Percentiles rank a stretch among this genome's conserved stretches.
Conservation (phyloP, 352 stramenopile genomes). For the Phytophthora sp. region DNA sequence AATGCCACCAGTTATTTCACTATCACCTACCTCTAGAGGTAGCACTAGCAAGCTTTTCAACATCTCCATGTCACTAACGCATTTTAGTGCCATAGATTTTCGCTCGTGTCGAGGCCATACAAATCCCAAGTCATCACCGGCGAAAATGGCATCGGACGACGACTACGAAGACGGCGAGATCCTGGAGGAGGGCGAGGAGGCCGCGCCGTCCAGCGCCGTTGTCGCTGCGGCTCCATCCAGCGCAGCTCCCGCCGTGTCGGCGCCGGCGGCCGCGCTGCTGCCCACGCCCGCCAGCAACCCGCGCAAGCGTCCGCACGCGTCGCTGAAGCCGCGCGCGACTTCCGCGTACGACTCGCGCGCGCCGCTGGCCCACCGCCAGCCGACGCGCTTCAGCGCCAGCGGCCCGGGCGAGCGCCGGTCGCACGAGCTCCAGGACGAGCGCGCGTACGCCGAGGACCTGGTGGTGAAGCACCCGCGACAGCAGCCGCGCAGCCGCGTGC, state of each 20-base stretch:
- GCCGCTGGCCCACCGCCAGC: constrained; percentile 23
- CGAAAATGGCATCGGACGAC: constrained; percentile 35
- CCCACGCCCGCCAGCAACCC: constrained; percentile 17
- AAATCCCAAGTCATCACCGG: constrained; percentile 7
- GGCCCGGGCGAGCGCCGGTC: constrained; percentile 15
- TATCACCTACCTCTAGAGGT: too few species aligned
- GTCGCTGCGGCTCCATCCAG: neutral
- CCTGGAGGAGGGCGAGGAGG: constrained; percentile 67
- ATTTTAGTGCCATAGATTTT: too few species aligned
- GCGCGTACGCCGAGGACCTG: constrained; percentile 60
- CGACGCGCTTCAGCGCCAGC: constrained; percentile 12
- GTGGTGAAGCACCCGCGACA: constrained; percentile 77
- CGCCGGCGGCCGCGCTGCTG: too few species aligned
- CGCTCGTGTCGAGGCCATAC: too few species aligned
- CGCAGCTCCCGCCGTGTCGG: neutral
- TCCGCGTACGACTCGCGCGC: constrained; percentile 21
- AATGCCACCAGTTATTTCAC: too few species aligned
- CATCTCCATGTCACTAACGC: too few species aligned
- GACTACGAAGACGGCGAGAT: constrained; percentile 83
- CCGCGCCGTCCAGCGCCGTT: constrained; percentile 4
- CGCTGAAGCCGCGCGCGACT: neutral
- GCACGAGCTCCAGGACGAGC: constrained; percentile 41
- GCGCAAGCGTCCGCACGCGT: constrained; percentile 24
- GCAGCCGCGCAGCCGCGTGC: constrained; percentile 59
- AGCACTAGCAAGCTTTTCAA: too few species aligned